Conservation (phyloP, 23 red algal species). For the Gracilaria caudata region DNA sequence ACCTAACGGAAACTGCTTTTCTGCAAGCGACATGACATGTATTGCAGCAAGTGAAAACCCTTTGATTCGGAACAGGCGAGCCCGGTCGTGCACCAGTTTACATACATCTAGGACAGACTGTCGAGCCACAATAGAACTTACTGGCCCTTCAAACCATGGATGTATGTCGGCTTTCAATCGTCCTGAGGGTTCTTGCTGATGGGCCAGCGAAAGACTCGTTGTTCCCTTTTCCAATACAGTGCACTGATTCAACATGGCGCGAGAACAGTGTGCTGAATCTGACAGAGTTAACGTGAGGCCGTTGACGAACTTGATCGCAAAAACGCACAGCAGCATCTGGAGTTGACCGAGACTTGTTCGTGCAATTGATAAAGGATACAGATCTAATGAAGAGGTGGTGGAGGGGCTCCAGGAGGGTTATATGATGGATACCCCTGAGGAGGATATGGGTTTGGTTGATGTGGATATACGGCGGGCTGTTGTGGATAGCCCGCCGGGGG, state of each 20-base stretch:
- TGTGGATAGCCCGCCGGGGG: not conserved
- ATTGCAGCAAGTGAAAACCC: too few species aligned
- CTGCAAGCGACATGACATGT: too few species aligned
- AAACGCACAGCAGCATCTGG: not conserved
- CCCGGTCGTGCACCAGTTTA: too few species aligned
- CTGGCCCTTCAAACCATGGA: too few species aligned
- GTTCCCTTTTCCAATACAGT: not conserved
- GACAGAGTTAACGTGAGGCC: not conserved
- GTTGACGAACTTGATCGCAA: not conserved
- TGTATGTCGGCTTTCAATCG: not conserved
- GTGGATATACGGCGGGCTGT: conserved; percentile 1
- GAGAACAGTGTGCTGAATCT: not conserved
- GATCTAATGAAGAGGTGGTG: conserved; percentile 15
- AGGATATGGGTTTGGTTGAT: not conserved
- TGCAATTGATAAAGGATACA: not conserved
- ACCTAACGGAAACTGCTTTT: not conserved
- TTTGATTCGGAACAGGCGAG: too few species aligned
- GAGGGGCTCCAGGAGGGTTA: not conserved
- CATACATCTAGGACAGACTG: too few species aligned
- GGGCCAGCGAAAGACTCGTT: not conserved
- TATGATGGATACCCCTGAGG: not conserved
- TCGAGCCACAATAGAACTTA: too few species aligned
- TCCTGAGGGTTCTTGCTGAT: not conserved
- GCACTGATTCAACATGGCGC: not conserved
- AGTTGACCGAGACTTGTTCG: not conserved